Percentiles rank a stretch among this genome's conserved stretches.
Evolutionary conservation across 177 flowering plant genomes (phyloP).

Genomic region (Tripterygium wilfordii): DNA sequence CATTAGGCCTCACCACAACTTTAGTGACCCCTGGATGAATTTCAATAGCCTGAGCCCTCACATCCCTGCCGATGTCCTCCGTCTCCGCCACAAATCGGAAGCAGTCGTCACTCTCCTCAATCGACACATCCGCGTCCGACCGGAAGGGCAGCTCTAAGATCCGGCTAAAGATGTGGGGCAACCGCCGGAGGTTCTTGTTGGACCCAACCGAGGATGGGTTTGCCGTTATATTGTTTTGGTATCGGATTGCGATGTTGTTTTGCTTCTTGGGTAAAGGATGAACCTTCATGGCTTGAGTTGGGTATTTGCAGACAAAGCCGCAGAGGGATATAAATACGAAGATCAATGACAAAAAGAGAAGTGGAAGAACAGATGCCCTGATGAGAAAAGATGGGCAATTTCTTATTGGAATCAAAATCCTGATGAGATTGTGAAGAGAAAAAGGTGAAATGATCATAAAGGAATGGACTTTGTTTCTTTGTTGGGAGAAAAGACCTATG

Average conservation of each 20-base stretch:
- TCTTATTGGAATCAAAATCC: constrained; percentile 18
- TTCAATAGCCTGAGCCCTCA: constrained; percentile 50
- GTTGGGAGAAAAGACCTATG: too few species aligned
- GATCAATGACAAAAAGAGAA: neutral
- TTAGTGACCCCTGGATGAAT: constrained; percentile 80
- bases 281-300: constrained; percentile 40
- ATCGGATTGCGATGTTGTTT: constrained; percentile 39
- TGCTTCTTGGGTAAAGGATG: constrained; percentile 50
- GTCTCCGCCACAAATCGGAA: constrained; percentile 47
- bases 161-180: constrained; percentile 82
- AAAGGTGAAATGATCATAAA: constrained; percentile 14
- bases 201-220: constrained; percentile 5
- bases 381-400: neutral
- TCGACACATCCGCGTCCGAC: constrained; percentile 71
- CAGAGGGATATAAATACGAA: neutral
- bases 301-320: neutral
- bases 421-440: constrained; percentile 4
- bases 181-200: constrained; percentile 66
- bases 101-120: constrained; percentile 52
- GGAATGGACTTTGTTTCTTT: neutral
- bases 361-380: constrained; percentile 11
- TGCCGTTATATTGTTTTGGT: too few species aligned
- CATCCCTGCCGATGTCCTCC: constrained; percentile 32
- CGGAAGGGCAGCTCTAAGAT: constrained; percentile 79
- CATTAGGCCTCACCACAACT: constrained; percentile 56